These are phyloP conservation scores for Dactylis glomerata DNA, from an alignment of 176 grass and related monocot species.

Conservation along the genomic window DNA sequence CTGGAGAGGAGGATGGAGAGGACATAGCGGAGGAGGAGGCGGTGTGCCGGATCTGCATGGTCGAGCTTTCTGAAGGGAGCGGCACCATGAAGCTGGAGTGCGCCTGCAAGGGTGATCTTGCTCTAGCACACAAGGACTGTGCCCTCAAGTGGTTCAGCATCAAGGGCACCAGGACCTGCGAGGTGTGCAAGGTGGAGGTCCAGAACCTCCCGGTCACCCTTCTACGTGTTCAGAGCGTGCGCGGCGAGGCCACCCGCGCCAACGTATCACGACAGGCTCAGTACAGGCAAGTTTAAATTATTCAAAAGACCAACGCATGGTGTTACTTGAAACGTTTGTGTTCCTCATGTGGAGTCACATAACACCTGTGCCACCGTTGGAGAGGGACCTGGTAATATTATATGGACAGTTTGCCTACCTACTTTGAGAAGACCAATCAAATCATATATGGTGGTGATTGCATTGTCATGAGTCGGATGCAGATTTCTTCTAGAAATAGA, in stretches of 20 bases:
- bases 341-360: neutral
- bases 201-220: constrained; percentile 89
- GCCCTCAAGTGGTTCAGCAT: constrained; percentile 96
- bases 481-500: neutral
- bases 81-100: constrained; percentile 77
- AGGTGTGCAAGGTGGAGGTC: constrained; percentile 84
- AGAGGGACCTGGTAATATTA: neutral
- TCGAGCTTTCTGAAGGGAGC: constrained; percentile 66
- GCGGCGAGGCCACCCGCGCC: neutral
- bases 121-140: constrained; percentile 70
- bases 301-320: neutral
- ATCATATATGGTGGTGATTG: no score
- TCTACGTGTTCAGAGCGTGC: constrained; percentile 47
- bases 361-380: neutral
- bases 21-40: constrained; percentile 90
- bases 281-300: constrained; percentile 35
- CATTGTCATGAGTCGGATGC: neutral
- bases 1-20: constrained; percentile 43
- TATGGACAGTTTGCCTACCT: neutral
- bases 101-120: constrained; percentile 81
- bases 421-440: neutral
- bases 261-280: constrained; percentile 5
- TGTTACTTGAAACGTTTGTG: neutral
- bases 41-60: constrained; percentile 93
- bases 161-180: constrained; percentile 73